Base-by-base conservation (phyloP, 2,329 filamentous ascomycete genomes). In the Talaromyces rugulosus region DNA sequence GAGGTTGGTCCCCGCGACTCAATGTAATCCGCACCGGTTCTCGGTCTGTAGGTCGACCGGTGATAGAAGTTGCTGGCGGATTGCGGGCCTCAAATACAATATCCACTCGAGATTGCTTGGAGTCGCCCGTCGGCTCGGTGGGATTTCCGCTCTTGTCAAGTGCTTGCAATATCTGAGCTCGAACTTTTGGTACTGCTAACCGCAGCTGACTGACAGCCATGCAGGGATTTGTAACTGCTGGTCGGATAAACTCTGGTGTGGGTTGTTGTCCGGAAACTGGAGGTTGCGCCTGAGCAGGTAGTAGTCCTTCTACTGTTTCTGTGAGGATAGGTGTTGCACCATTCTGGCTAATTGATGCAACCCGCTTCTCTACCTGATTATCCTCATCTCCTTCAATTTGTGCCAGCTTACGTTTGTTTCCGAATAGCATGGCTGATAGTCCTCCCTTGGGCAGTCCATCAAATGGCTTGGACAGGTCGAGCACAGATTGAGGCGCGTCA, bases 381-480 rank as follows among this genome's bases (percentile, higher is more conserved):
- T 92, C 90, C 18, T 95, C 92, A 34, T 94, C 91, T 1, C 84
- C 87, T 62, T 96, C 91, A 4, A 89, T 77, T 5, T 85, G 83
- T 16, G 87, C 84, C 55, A 89, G 87, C 71, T 95, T 96, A 30
- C 95, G 85, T 78, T 98, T 99, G 73, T 96, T 99, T 0, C 95
- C 95, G 23, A 98, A 84, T 1, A 99, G 80, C 79, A 99, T 86
- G 2, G 91, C 85, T 1, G 91, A 87, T 18, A 99, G 83, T 2
- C 95, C 95, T 28, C 95, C 95, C 72, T 90, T 92, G 0, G 95
- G 95, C 50, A 98, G 82, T 1, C 94, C 93, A 67, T 99, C 94
- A 66, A 93, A 96, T 0, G 95, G 95, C 70, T 95, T 96, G 16
- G 91, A 95, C 2, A 99, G 82, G 75, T 99, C 95, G 8, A 99